These are phyloP conservation scores for Cercospora canescens DNA, from an alignment of 2,329 filamentous ascomycete genomes.

Conservation along the genomic window DNA sequence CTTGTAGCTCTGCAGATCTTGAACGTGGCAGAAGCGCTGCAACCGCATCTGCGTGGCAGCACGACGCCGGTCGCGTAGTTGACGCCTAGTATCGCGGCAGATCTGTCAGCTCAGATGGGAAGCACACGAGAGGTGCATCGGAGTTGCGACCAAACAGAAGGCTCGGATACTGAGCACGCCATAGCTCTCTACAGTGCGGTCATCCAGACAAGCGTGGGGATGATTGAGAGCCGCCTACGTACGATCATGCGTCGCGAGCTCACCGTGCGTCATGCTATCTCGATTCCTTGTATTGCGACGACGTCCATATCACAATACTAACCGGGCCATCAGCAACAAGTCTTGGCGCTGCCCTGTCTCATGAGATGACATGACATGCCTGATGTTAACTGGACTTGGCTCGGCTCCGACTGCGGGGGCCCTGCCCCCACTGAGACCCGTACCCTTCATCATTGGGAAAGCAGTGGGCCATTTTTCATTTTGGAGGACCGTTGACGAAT, in stretches of 20 bases:
- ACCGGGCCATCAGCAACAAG: neutral
- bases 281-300: neutral
- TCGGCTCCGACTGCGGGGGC: conserved; percentile 5
- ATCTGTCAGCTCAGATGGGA: neutral
- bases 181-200: conserved; percentile 1
- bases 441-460: conserved; percentile 9
- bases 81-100: neutral
- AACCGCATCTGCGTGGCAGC: neutral
- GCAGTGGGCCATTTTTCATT: neutral
- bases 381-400: neutral
- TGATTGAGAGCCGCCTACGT: neutral
- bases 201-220: neutral
- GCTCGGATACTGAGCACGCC: conserved; percentile 6
- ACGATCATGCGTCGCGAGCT: neutral
- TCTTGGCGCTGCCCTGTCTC: neutral
- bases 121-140: neutral
- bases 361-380: conserved; percentile 1
- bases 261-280: neutral
- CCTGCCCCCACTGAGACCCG: conserved; percentile 7
- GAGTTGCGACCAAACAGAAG: conserved; percentile 1
- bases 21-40: neutral
- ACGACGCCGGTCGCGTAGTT: neutral
- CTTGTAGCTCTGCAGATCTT: neutral
- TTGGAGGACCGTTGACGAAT: neutral
- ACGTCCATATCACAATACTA: neutral